Conservation (phyloP, 148 eudicot species). For the Camellia japonica region DNA sequence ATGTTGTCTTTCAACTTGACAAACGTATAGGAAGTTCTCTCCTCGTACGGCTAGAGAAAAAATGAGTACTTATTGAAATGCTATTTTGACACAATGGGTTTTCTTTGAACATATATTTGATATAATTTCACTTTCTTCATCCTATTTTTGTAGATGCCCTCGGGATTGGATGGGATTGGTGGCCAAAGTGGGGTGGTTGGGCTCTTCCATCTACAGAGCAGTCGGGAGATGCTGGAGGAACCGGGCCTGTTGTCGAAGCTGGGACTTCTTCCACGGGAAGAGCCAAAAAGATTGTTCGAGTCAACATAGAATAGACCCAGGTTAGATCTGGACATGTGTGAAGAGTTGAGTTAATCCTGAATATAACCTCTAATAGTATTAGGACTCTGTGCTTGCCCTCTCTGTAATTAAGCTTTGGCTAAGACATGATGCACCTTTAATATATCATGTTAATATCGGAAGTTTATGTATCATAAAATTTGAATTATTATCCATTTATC, state of each 20-base stretch:
- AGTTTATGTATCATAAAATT: neutral
- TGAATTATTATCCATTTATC: no score
- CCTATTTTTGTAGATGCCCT: neutral
- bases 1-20: neutral
- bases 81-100: neutral
- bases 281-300: constrained; percentile 21
- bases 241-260: constrained; percentile 8
- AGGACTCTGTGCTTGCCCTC: neutral
- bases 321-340: neutral
- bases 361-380: neutral
- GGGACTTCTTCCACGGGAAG: constrained; percentile 10
- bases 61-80: neutral
- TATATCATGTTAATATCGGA: neutral
- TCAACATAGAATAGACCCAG: constrained; percentile 20
- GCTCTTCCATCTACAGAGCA: constrained; percentile 14
- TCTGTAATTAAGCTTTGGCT: constrained; percentile 11
- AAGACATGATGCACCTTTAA: neutral
- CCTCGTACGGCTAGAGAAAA: no score
- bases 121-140: neutral
- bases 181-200: constrained; percentile 26
- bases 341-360: neutral
- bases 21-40: no score
- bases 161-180: constrained; percentile 14
- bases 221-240: constrained; percentile 5
- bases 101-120: neutral